These are phyloP conservation scores for Alternaria solani DNA, from an alignment of 2,329 filamentous ascomycete species.

Conservation along the genomic window DNA sequence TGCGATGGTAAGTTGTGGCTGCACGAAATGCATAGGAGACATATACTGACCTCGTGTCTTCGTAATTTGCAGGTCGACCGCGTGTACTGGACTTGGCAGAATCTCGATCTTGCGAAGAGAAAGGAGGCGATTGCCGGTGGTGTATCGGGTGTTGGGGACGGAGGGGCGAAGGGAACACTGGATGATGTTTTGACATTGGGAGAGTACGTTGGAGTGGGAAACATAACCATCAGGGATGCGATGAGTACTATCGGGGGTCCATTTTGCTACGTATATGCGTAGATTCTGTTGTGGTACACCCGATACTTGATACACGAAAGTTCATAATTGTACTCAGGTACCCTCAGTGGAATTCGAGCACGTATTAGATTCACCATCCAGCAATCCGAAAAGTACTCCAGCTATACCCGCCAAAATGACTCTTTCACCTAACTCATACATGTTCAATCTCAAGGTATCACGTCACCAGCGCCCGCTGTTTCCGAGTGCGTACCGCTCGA, in stretches of 20 bases:
- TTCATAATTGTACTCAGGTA: not conserved
- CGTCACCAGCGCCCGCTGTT: not conserved
- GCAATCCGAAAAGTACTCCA: not conserved
- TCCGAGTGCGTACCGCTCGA: constrained; percentile 9
- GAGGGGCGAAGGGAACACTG: constrained; percentile 52
- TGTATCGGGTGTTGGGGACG: constrained; percentile 49
- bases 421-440: not conserved
- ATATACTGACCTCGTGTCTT: too few species aligned
- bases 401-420: not conserved
- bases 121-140: constrained; percentile 54
- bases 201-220: constrained; percentile 27
- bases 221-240: constrained; percentile 47
- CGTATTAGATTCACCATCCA: not conserved
- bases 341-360: not conserved
- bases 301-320: not conserved
- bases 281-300: not conserved
- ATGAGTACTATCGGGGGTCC: constrained; percentile 56
- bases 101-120: constrained; percentile 51
- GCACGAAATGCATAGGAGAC: too few species aligned
- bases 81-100: constrained; percentile 62
- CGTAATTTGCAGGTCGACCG: constrained; percentile 49
- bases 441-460: not conserved
- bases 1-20: constrained; percentile 39
- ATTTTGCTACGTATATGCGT: constrained; percentile 58
- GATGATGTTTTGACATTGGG: constrained; percentile 39